Base-by-base conservation (phyloP, 139 green algal genomes). In the Pleodorina starrii region DNA sequence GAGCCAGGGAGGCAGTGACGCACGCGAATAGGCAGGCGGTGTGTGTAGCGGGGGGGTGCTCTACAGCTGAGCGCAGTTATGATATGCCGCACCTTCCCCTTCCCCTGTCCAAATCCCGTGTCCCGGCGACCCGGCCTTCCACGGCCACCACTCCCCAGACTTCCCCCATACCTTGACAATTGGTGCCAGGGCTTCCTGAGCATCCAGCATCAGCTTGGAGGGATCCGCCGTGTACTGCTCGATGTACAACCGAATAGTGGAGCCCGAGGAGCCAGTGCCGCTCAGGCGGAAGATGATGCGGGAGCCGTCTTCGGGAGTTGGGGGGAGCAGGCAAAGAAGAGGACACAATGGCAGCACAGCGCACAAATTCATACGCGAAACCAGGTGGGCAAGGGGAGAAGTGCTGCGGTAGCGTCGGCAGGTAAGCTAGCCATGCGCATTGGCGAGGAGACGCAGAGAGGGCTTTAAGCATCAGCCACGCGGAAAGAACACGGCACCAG, bases 201-300 rank as follows among this genome's bases (percentile, higher is more conserved):
- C 95, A 76, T 99, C 97, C 72, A 93, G 86, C 48, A 94, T 93
- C 77, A 97, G 96, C 88, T 95, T 97, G 63, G 93, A 85, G 14
- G 84, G 57, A 85, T 99, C 97, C 25, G 92, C 85, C 60, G 94
- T 96, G 95, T 99, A 99, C 91, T 99, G 95, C 96, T 99, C 98
- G 87, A 99, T 97, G 96, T 99, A 99, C 93, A 99, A 54, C 32
- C 98, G 94, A 85, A 99, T 96, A 82, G 98, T 99, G 75, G 98
- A 97, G 32, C 98, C 98, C 51, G 91, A 90, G 57, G 95, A 98
- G 77, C 97, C 97, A 14, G 97, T 99, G 78, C 97, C 97, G 1
- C 94, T 97, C 77, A 99, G 94, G 51, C 97, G 93, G 96, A 99
- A 99, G 90, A 99, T 98, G 92, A 99, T 98, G 79, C 98, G 94